phyloP scores from a whole-genome alignment of 306 rosid species.

The Datisca glomerata region DNA sequence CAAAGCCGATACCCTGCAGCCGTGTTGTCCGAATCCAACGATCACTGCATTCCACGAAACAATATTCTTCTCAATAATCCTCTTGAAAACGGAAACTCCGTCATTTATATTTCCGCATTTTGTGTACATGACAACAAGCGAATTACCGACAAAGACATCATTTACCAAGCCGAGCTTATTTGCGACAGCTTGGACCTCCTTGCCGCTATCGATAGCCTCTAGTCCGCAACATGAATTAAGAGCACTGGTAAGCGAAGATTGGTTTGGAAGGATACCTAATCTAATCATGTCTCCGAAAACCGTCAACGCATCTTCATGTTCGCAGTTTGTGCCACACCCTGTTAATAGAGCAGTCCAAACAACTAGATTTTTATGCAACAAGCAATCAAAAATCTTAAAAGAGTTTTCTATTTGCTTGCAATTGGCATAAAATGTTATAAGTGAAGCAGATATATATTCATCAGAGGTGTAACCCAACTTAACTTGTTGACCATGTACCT shows the following conservation, averaged over 20 bases:
- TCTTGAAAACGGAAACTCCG: constrained; percentile 45
- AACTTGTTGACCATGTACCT: constrained; percentile 42
- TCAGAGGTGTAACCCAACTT: constrained; percentile 46
- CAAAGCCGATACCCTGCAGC: constrained; percentile 46
- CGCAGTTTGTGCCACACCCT: constrained; percentile 48
- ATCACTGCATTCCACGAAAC: constrained; percentile 78
- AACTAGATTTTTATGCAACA: constrained; percentile 42
- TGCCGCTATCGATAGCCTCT: constrained; percentile 63
- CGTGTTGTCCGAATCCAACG: constrained; percentile 76
- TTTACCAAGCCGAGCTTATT: constrained; percentile 48
- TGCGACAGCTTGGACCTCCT: constrained; percentile 31
- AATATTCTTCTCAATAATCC: constrained; percentile 33
- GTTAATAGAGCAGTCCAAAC: constrained; percentile 82
- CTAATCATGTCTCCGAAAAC: constrained; percentile 51
- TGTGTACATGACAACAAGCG: constrained; percentile 65
- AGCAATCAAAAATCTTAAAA: constrained; percentile 28
- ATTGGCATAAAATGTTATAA: constrained; percentile 54
- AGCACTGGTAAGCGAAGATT: constrained; percentile 77
- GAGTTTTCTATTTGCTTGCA: constrained; percentile 46
- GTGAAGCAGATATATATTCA: constrained; percentile 51
- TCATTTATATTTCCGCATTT: constrained; percentile 58
- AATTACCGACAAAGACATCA: constrained; percentile 51
- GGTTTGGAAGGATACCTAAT: constrained; percentile 40
- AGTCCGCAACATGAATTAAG: constrained; percentile 72
- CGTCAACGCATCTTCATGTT: constrained; percentile 36